Percentiles rank a stretch among this genome's conserved stretches.
Evolutionary conservation across 257 asterid genomes (phyloP).

Genomic region (Solanum tarapatanum): DNA sequence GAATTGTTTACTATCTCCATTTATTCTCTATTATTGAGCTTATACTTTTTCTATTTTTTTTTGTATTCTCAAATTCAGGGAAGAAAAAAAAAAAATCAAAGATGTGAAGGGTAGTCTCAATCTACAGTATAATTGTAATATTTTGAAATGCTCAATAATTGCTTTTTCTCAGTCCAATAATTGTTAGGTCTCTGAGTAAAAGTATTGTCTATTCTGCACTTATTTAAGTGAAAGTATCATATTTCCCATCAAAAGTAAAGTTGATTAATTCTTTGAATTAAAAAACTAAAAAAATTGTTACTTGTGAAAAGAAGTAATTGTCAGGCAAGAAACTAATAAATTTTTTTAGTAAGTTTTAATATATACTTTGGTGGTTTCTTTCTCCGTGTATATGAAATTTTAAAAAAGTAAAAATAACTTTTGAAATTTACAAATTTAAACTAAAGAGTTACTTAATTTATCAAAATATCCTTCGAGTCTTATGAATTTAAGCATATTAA

Average conservation of each 20-base stretch:
- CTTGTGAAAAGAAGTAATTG: not conserved
- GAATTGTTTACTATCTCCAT: not conserved
- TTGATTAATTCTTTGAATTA: not conserved
- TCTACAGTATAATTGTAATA: not conserved
- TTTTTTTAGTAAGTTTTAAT: not conserved
- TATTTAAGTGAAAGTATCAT: not conserved
- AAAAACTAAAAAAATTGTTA: not conserved
- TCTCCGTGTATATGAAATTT: not conserved
- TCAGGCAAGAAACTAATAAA: not conserved
- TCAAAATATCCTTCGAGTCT: not conserved
- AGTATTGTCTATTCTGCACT: not conserved
- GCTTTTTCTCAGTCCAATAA: not conserved
- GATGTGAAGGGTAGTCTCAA: not conserved
- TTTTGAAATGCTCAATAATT: not conserved
- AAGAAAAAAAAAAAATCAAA: not conserved
- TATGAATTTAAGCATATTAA: not conserved
- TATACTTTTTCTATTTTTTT: not conserved
- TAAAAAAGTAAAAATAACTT: not conserved
- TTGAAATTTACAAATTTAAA: not conserved
- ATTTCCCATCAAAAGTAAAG: conserved; percentile 1
- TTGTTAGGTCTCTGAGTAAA: not conserved
- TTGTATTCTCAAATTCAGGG: not conserved
- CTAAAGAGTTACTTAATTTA: not conserved
- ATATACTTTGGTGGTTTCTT: not conserved
- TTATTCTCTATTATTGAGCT: not conserved